phyloP scores from a whole-genome alignment of 2,329 filamentous ascomycete genomes.

The Thelonectria blattea region DNA sequence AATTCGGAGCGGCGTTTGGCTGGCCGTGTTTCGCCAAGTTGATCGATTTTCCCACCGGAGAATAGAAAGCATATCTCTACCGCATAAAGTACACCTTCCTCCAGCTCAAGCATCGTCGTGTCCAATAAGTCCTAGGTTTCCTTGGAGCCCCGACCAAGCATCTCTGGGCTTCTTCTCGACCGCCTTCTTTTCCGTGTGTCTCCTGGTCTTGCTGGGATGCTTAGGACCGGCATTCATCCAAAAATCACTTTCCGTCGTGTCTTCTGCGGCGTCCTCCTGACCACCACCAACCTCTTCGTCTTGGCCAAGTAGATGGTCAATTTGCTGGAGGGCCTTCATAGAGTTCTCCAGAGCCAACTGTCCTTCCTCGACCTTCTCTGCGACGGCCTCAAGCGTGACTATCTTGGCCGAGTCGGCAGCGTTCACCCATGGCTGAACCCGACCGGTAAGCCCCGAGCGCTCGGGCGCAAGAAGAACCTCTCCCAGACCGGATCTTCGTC shows the following conservation, averaged over 20 bases:
- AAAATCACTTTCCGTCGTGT: constrained; percentile 37
- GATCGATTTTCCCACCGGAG: constrained; percentile 25
- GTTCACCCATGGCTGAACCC: constrained; percentile 63
- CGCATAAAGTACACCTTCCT: constrained; percentile 1
- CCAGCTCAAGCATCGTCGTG: constrained; percentile 39
- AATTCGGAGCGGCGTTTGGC: constrained; percentile 34
- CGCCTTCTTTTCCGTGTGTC: constrained; percentile 37
- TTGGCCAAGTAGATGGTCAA: constrained; percentile 55
- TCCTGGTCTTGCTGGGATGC: constrained; percentile 31
- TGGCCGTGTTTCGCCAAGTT: constrained; percentile 27
- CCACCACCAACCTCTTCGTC: constrained; percentile 35
- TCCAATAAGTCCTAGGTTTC: constrained; percentile 59
- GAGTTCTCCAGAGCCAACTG: constrained; percentile 61
- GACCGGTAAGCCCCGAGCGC: constrained; percentile 48
- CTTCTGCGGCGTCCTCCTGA: constrained; percentile 29
- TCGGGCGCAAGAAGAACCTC: constrained; percentile 49
- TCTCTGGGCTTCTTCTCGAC: constrained; percentile 43
- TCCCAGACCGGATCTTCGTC: constrained; percentile 50
- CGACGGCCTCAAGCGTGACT: constrained; percentile 61
- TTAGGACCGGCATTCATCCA: constrained; percentile 46
- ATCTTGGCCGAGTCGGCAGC: constrained; percentile 67
- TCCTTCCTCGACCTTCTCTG: constrained; percentile 65
- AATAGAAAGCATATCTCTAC: constrained; percentile 8
- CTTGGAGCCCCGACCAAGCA: constrained; percentile 59
- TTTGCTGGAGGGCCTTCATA: constrained; percentile 55